Evolutionary conservation across 2,329 filamentous ascomycete genomes (phyloP).

Genomic region (Penicillium sp.): DNA sequence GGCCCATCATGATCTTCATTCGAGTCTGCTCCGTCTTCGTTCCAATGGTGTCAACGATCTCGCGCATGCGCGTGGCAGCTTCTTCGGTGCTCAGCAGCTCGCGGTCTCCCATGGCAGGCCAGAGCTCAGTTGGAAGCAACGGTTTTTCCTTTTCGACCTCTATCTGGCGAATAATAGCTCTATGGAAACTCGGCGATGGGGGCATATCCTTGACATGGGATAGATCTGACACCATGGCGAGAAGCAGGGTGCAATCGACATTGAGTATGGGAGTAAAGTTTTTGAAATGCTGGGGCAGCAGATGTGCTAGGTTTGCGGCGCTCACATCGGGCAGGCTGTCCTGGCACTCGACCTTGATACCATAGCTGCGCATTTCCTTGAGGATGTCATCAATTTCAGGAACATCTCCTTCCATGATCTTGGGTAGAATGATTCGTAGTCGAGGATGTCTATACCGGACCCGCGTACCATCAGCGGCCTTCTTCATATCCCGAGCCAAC

Average conservation of each 20-base stretch:
- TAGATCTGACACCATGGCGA: constrained; percentile 72
- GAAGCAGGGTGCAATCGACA: constrained; percentile 61
- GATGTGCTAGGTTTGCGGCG: constrained; percentile 26
- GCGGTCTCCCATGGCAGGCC: constrained; percentile 58
- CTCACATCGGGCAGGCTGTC: constrained; percentile 15
- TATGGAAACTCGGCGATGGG: constrained; percentile 55
- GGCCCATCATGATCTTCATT: constrained; percentile 58
- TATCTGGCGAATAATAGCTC: constrained; percentile 63
- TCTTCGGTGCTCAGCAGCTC: constrained; percentile 65
- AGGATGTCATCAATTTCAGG: constrained; percentile 58
- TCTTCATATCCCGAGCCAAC: constrained; percentile 57
- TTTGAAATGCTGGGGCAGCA: constrained; percentile 43
- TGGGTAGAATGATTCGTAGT: constrained; percentile 61
- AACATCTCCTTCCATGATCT: constrained; percentile 51
- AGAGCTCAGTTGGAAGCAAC: constrained; percentile 60
- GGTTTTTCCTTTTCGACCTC: constrained; percentile 62
- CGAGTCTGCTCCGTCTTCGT: constrained; percentile 61
- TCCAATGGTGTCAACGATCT: constrained; percentile 64
- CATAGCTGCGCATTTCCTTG: constrained; percentile 53
- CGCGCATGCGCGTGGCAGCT: constrained; percentile 64
- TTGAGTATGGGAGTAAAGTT: constrained; percentile 46
- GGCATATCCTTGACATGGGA: constrained; percentile 54
- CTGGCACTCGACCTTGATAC: constrained; percentile 44
- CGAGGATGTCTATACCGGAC: constrained; percentile 60
- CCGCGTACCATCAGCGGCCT: constrained; percentile 56